Percentiles rank a stretch among this genome's conserved stretches.
Evolutionary conservation across 163 green algal species (phyloP).

Genomic region (Trebouxiophyceae sp.): DNA sequence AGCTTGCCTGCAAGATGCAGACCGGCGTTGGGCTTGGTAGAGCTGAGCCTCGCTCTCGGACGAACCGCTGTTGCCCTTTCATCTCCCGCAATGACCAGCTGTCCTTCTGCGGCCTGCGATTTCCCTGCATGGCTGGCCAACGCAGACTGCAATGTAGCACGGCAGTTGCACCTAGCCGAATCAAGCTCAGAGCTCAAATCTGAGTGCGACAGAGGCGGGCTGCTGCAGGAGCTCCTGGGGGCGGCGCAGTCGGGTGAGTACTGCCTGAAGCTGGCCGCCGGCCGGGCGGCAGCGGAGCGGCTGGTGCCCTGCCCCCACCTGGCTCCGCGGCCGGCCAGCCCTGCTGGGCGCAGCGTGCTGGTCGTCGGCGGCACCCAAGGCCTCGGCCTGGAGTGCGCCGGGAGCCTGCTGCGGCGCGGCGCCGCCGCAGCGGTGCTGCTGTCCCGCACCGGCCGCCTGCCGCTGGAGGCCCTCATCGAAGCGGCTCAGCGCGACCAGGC

Average conservation of each 20-base stretch:
- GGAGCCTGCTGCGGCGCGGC: background rate
- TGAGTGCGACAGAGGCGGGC: no score
- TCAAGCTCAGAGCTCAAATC: no score
- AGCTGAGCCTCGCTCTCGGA: no score
- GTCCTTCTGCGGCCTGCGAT: no score
- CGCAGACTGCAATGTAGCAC: no score
- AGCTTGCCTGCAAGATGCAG: no score
- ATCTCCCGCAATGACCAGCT: no score
- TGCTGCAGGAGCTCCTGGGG: conserved; percentile 6
- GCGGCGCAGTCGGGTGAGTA: conserved; percentile 2
- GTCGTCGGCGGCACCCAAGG: conserved; percentile 28
- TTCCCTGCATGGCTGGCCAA: no score
- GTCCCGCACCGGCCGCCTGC: conserved; percentile 1
- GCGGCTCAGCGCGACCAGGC: background rate
- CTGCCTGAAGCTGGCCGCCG: conserved; percentile 3
- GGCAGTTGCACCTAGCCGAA: no score
- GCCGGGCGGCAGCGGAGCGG: background rate
- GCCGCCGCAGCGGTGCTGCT: conserved; percentile 17
- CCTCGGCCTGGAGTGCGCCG: conserved; percentile 23
- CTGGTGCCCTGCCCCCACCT: conserved; percentile 1
- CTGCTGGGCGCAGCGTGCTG: background rate
- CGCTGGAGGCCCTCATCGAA: background rate
- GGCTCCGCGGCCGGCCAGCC: background rate
- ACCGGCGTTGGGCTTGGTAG: no score
- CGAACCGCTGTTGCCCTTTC: no score